A percentile compares a stretch with the other conserved stretches of the same genome.
Evolutionary conservation across 2,329 filamentous ascomycete genomes (phyloP).

Genomic region (Golovinomyces cichoracearum): DNA sequence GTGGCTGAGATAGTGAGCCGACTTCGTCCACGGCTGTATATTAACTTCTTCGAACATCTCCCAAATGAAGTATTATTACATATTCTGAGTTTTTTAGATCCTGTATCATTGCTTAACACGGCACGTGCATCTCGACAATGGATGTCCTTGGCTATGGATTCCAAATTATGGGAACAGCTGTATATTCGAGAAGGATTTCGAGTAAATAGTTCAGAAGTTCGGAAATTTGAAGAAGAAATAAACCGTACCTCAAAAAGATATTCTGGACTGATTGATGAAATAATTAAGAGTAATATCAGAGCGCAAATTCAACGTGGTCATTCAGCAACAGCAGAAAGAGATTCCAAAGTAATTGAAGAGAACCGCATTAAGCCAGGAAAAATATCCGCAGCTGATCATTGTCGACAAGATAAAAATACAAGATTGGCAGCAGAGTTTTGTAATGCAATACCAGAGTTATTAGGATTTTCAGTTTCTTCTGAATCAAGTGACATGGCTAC

Average conservation of each 20-base stretch:
- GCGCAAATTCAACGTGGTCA: constrained; percentile 20
- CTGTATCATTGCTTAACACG: constrained; percentile 51
- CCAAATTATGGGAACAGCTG: constrained; percentile 60
- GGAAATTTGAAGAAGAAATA: constrained; percentile 33
- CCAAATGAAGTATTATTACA: constrained; percentile 79
- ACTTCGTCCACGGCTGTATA: constrained; percentile 61
- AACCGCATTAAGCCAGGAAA: constrained; percentile 1
- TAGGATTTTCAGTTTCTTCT: not conserved
- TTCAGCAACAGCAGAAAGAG: constrained; percentile 17
- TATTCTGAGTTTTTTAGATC: constrained; percentile 65
- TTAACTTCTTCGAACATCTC: constrained; percentile 67
- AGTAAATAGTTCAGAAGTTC: constrained; percentile 38
- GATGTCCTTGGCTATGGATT: constrained; percentile 57
- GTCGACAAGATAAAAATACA: constrained; percentile 5
- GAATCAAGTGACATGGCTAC: not conserved
- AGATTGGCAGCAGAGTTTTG: not conserved
- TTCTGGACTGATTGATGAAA: constrained; percentile 17
- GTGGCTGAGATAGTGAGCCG: constrained; percentile 59
- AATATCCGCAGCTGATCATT: not conserved
- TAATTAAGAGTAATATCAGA: constrained; percentile 28
- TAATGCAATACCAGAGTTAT: not conserved
- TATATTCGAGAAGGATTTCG: constrained; percentile 76
- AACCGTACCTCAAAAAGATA: constrained; percentile 10
- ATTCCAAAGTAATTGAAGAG: constrained; percentile 13
- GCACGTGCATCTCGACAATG: constrained; percentile 58